A percentile compares a stretch with the other conserved stretches of the same genome.
Evolutionary conservation across 2,329 filamentous ascomycete species (phyloP).

Genomic region (Diatrype stigma): DNA sequence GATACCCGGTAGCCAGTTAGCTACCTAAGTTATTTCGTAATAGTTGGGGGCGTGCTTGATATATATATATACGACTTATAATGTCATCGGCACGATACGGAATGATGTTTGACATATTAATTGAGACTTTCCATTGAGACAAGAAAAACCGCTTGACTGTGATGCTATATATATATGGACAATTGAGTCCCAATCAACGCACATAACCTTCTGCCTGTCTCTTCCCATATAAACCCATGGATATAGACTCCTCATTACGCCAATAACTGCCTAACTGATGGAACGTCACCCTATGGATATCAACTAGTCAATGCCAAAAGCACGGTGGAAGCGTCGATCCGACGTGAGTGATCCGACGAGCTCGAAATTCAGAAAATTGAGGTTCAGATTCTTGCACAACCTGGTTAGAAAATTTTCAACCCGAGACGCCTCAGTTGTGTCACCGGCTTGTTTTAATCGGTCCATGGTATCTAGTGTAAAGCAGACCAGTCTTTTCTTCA

Average conservation of each 20-base stretch:
- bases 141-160: too few species aligned
- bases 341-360: constrained; percentile 8
- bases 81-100: too few species aligned
- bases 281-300: not conserved
- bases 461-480: constrained; percentile 22
- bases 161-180: not conserved
- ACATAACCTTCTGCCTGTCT: constrained; percentile 12
- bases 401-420: constrained; percentile 16
- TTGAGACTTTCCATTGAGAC: too few species aligned
- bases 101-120: too few species aligned
- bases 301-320: too few species aligned
- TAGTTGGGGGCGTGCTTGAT: constrained; percentile 2
- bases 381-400: constrained; percentile 15
- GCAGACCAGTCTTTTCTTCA: constrained; percentile 13
- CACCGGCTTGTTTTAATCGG: constrained; percentile 18
- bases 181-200: not conserved
- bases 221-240: too few species aligned
- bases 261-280: too few species aligned
- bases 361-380: constrained; percentile 12
- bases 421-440: constrained; percentile 20
- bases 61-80: not conserved
- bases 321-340: constrained; percentile 6
- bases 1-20: not conserved
- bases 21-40: not conserved
- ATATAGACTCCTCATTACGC: too few species aligned